These are phyloP conservation scores for Chytriomyces hyalinus DNA, from an alignment of 192 early-diverging fungal genomes.

Conservation along the genomic window DNA sequence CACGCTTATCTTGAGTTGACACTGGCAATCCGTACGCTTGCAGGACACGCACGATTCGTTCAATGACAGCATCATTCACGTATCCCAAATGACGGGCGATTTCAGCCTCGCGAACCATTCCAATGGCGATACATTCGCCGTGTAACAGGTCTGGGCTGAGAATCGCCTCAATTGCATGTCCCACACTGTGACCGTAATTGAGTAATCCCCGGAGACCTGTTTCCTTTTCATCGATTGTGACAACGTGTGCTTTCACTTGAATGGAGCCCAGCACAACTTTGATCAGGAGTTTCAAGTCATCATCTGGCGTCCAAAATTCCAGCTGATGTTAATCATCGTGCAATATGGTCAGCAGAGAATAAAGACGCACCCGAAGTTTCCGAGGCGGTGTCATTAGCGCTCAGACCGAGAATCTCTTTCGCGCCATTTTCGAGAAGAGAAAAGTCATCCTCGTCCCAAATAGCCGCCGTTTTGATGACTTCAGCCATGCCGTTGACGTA, in stretches of 20 bases:
- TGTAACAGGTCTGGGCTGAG: conserved; percentile 89
- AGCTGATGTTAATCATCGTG: not conserved
- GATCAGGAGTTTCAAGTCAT: conserved; percentile 56
- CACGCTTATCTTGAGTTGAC: conserved; percentile 77
- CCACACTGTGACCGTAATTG: conserved; percentile 97
- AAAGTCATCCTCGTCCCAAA: conserved; percentile 89
- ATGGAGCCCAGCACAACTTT: conserved; percentile 87
- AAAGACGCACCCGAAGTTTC: not conserved
- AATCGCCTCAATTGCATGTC: conserved; percentile 94
- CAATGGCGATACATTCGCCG: conserved; percentile 95
- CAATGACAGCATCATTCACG: conserved; percentile 81
- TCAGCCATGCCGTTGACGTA: conserved; percentile 98
- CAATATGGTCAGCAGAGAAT: not conserved
- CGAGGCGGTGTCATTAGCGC: conserved; percentile 12
- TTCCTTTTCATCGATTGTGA: conserved; percentile 94
- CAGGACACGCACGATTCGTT: conserved; percentile 82
- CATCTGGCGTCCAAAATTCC: conserved; percentile 32
- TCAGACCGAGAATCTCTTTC: conserved; percentile 72
- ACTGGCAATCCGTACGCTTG: conserved; percentile 88
- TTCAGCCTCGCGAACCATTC: conserved; percentile 94
- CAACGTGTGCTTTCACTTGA: conserved; percentile 91
- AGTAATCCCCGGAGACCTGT: conserved; percentile 90
- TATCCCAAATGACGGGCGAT: conserved; percentile 86
- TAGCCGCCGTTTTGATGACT: conserved; percentile 96
- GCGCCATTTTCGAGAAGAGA: conserved; percentile 84